A percentile compares a stretch with the other conserved stretches of the same genome.
Evolutionary conservation across 371 early-diverging fungal genomes (phyloP).

Genomic region (Saksenaea vasiformis): DNA sequence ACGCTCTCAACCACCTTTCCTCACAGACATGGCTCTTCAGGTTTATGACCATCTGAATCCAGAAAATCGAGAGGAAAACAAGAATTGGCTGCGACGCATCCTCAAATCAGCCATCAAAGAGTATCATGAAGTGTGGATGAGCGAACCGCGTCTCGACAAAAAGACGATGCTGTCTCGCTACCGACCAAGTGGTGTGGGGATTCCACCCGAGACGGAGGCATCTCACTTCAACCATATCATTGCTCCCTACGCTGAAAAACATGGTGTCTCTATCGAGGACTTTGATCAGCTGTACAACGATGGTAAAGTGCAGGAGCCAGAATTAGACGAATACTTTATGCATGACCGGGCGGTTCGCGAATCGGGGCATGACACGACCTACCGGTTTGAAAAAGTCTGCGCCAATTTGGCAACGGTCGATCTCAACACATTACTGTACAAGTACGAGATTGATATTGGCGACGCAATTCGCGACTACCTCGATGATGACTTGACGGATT

Average conservation of each 20-base stretch:
- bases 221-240: conserved; percentile 92
- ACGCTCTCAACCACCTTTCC: conserved; percentile 96
- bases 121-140: conserved; percentile 91
- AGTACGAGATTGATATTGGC: conserved; percentile 92
- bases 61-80: conserved; percentile 55
- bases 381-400: conserved; percentile 90
- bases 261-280: conserved; percentile 68
- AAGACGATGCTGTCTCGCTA: conserved; percentile 82
- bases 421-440: conserved; percentile 88
- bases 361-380: conserved; percentile 97
- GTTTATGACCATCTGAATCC: conserved; percentile 66
- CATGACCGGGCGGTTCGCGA: conserved; percentile 97
- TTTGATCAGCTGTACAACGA: conserved; percentile 72
- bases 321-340: conserved; percentile 92
- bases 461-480: conserved; percentile 67
- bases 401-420: conserved; percentile 93
- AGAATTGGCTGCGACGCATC: conserved; percentile 75
- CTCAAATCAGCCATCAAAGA: conserved; percentile 89
- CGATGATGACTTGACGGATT: conserved; percentile 55
- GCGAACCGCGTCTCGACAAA: conserved; percentile 75
- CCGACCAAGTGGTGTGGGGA: conserved; percentile 87
- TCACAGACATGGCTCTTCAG: conserved; percentile 93
- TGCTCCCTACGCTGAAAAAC: conserved; percentile 78
- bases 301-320: conserved; percentile 72
- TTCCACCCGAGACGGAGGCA: conserved; percentile 97